Percentiles rank a stretch among this genome's conserved stretches.
phyloP scores from a whole-genome alignment of 2,329 filamentous ascomycete species.

The Elsinoe necatrix region DNA sequence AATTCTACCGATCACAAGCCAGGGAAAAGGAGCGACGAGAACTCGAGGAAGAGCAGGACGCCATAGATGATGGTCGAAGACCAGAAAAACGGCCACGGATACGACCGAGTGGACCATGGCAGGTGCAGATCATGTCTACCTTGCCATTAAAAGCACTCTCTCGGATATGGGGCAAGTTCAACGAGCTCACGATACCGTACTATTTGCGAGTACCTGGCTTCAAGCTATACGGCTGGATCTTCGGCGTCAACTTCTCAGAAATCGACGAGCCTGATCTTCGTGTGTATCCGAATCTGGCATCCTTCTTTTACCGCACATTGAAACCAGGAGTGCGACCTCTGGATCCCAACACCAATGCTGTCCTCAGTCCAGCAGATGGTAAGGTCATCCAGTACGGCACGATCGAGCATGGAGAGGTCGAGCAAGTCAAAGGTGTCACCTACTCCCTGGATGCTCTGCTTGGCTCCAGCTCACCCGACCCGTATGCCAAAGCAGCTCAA shows the following conservation, averaged over 20 bases:
- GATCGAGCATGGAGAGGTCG: slow-evolving; percentile 88
- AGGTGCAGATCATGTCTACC: slow-evolving; percentile 83
- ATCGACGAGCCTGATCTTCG: slow-evolving; percentile 82
- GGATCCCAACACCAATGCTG: slow-evolving; percentile 67
- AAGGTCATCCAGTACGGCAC: slow-evolving; percentile 84
- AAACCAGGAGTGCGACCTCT: slow-evolving; percentile 83
- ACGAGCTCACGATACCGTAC: slow-evolving; percentile 80
- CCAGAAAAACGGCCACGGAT: slow-evolving; percentile 54
- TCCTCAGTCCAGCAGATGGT: slow-evolving; percentile 85
- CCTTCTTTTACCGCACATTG: slow-evolving; percentile 93
- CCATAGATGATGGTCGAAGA: slow-evolving; percentile 41
- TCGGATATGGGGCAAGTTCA: slow-evolving; percentile 82
- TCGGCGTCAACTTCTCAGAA: slow-evolving; percentile 85
- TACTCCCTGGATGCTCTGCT: slow-evolving; percentile 91
- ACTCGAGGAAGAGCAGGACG: slow-evolving; percentile 40
- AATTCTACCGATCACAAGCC: slow-evolving; percentile 67
- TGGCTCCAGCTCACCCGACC: slow-evolving; percentile 46
- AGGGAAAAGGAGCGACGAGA: slow-evolving; percentile 38
- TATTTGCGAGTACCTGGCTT: slow-evolving; percentile 83
- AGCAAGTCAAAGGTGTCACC: slow-evolving; percentile 98
- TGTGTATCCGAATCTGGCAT: slow-evolving; percentile 81
- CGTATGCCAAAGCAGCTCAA: slow-evolving; percentile 45
- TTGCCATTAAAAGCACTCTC: slow-evolving; percentile 85
- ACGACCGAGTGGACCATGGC: slow-evolving; percentile 72
- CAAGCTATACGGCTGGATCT: slow-evolving; percentile 81